Evolutionary conservation across 352 stramenopile species (phyloP).

Genomic region (Albugo laibachii): DNA sequence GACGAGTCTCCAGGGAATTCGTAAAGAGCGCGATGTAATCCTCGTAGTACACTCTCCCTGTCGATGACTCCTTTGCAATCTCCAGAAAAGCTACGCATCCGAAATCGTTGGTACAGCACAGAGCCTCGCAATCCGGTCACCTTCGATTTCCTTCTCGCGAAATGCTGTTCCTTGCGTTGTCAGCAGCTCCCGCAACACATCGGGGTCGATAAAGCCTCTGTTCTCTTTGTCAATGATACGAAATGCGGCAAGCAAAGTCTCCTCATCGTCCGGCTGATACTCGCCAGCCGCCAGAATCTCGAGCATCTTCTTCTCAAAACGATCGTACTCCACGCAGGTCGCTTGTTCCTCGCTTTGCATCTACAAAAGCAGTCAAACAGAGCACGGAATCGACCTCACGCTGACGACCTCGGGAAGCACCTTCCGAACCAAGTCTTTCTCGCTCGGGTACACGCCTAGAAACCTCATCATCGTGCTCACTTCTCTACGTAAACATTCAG

Average conservation of each 20-base stretch:
- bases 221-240: slow-evolving; percentile 51
- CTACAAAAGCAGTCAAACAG: slow-evolving; percentile 9
- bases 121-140: slow-evolving; percentile 12
- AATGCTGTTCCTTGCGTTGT: slow-evolving; percentile 80
- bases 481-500: slow-evolving; percentile 20
- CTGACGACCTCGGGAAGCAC: slow-evolving; percentile 63
- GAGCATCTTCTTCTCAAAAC: slow-evolving; percentile 87
- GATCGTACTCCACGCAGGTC: slow-evolving; percentile 78
- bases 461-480: slow-evolving; percentile 84
- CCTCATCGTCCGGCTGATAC: slow-evolving; percentile 76
- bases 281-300: slow-evolving; percentile 77
- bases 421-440: slow-evolving; percentile 83
- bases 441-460: slow-evolving; percentile 75
- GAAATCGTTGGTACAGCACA: not conserved
- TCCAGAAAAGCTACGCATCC: slow-evolving; percentile 46
- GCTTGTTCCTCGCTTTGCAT: slow-evolving; percentile 82
- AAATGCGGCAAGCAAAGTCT: slow-evolving; percentile 73
- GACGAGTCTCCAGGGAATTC: not conserved
- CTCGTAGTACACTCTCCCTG: slow-evolving; percentile 81
- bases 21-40: slow-evolving; percentile 76
- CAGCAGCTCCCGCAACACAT: slow-evolving; percentile 75
- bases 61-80: slow-evolving; percentile 65
- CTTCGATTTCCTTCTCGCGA: slow-evolving; percentile 81
- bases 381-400: not conserved
- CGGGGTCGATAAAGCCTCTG: slow-evolving; percentile 78